Evolutionary conservation across 352 stramenopile species (phyloP).

Genomic region (Globisporangium paroecandrum): DNA sequence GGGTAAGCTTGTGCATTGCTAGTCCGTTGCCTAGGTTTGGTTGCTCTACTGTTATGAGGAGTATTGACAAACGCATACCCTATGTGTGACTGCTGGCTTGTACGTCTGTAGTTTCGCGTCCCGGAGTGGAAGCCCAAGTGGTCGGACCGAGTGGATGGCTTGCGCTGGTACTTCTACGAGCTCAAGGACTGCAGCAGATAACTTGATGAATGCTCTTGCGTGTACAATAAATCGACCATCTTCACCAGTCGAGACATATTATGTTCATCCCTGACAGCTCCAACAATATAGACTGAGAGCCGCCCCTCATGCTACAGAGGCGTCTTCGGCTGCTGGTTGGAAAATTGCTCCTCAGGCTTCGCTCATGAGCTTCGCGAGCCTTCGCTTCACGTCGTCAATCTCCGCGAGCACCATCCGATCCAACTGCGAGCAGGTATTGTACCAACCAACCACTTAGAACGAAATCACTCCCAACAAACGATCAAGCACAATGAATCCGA

Average conservation of each 20-base stretch:
- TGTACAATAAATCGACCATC: neutral
- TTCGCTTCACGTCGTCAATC: constrained; percentile 60
- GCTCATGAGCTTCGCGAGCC: constrained; percentile 47
- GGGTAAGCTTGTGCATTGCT: constrained; percentile 35
- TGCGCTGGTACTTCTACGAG: constrained; percentile 80
- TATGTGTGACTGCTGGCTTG: constrained; percentile 2
- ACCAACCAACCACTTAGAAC: neutral
- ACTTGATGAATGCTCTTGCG: neutral
- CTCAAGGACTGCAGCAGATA: constrained; percentile 24
- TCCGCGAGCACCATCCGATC: constrained; percentile 60
- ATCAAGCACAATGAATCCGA: neutral
- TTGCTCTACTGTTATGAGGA: neutral
- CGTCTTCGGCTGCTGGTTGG: no score
- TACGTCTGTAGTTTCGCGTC: constrained; percentile 60
- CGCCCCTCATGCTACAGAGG: neutral
- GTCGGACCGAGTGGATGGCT: constrained; percentile 40
- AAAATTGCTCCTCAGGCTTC: constrained; percentile 12
- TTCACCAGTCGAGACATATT: neutral
- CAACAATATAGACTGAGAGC: neutral
- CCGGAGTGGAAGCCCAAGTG: constrained; percentile 62
- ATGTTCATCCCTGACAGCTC: neutral
- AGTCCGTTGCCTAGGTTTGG: neutral
- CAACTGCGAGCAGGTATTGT: constrained; percentile 26
- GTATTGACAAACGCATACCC: neutral
- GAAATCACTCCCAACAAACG: neutral